Conservation (phyloP, 192 early-diverging fungal genomes). For the Coemansia asiatica region DNA sequence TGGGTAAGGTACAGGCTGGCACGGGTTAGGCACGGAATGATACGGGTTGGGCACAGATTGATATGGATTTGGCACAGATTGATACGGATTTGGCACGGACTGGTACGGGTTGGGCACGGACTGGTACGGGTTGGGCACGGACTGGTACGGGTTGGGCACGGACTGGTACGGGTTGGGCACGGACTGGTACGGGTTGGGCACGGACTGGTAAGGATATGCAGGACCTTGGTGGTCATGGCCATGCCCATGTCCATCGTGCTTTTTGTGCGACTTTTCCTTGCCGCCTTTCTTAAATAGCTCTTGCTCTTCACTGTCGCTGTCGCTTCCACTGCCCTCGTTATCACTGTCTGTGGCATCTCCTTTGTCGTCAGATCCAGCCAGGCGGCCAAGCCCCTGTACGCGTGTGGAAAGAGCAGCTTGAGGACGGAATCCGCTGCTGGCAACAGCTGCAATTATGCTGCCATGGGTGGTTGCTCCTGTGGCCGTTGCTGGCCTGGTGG, state of each 20-base stretch:
- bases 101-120: not conserved
- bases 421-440: not conserved
- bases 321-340: conserved; percentile 13
- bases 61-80: not conserved
- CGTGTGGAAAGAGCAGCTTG: not conserved
- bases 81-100: not conserved
- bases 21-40: not conserved
- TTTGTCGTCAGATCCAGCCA: conserved; percentile 3
- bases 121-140: not conserved
- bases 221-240: not conserved
- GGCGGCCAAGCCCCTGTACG: not conserved
- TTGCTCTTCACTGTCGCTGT: conserved; percentile 21
- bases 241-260: not conserved
- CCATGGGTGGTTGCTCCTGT: not conserved
- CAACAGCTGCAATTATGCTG: not conserved
- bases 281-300: not conserved
- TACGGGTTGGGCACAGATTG: not conserved
- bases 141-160: not conserved
- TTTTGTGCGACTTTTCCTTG: not conserved
- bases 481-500: not conserved
- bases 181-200: not conserved
- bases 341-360: conserved; percentile 7
- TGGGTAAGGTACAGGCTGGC: not conserved
- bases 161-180: not conserved
- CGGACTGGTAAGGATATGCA: not conserved